A percentile compares a stretch with the other conserved stretches of the same genome.
Evolutionary conservation across 1,139 yeast species (phyloP).

Genomic region (Casaregolazyma lundiana): DNA sequence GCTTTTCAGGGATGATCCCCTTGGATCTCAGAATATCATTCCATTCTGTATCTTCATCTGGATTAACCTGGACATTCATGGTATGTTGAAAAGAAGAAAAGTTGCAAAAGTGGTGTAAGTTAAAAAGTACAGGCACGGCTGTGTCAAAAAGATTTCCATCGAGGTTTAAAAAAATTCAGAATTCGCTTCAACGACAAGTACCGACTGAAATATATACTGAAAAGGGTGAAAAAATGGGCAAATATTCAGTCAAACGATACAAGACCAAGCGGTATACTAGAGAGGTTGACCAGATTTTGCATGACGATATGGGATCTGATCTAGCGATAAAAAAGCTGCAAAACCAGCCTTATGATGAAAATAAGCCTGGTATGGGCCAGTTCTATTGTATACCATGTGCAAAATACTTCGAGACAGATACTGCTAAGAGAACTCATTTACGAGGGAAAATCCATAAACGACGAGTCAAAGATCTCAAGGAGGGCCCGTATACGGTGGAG

Average conservation of each 20-base stretch:
- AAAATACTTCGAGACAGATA: conserved; percentile 77
- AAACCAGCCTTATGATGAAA: conserved; percentile 84
- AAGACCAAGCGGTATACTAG: conserved; percentile 39
- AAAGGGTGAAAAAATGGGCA: conserved; percentile 64
- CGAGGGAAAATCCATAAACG: conserved; percentile 80
- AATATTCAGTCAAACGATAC: conserved; percentile 66
- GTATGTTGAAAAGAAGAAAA: background rate
- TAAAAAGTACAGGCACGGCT: conserved; percentile 6
- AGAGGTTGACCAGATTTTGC: conserved; percentile 73
- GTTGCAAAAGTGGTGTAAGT: background rate
- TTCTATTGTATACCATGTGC: conserved; percentile 93
- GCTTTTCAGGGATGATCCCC: conserved; percentile 88
- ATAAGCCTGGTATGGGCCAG: conserved; percentile 90
- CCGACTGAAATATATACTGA: background rate
- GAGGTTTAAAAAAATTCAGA: conserved; percentile 4
- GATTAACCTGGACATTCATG: conserved; percentile 84
- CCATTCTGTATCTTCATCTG: conserved; percentile 97
- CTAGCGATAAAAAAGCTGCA: conserved; percentile 60
- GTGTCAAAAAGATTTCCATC: background rate
- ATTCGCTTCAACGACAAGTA: background rate
- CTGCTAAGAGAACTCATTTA: conserved; percentile 66
- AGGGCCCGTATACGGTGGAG: conserved; percentile 77
- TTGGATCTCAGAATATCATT: conserved; percentile 86
- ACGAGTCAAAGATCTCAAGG: conserved; percentile 61
- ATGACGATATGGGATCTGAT: conserved; percentile 63